phyloP scores from a whole-genome alignment of 208 protist species.

The Angomonas ambiguus region DNA sequence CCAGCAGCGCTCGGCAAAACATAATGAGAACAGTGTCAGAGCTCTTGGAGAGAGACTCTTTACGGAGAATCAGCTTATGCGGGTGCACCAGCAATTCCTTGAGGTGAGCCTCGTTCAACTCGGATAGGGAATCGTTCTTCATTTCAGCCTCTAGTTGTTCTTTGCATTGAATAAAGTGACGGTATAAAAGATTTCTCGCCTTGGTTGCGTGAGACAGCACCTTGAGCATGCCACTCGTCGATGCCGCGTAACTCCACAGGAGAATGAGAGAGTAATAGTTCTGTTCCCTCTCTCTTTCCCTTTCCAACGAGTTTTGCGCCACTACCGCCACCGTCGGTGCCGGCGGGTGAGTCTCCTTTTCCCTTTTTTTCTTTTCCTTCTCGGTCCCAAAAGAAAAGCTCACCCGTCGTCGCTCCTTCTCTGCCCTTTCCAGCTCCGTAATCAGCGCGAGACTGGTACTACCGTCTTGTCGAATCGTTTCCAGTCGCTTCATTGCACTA shows the following conservation, averaged over 20 bases:
- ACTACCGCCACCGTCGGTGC: background rate
- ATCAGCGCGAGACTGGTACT: background rate
- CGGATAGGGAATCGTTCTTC: background rate
- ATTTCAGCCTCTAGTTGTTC: background rate
- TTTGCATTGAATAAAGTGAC: slow-evolving; percentile 17
- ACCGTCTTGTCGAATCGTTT: background rate
- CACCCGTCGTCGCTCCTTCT: background rate
- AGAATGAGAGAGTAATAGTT: slow-evolving; percentile 18
- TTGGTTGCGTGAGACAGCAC: slow-evolving; percentile 25
- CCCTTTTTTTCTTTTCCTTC: background rate
- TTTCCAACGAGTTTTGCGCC: background rate
- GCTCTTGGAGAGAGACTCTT: slow-evolving; percentile 10
- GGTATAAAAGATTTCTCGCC: slow-evolving; percentile 30
- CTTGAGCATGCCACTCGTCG: slow-evolving; percentile 31
- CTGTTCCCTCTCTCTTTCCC: slow-evolving; percentile 2
- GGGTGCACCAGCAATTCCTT: slow-evolving; percentile 4
- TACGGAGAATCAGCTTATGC: slow-evolving; percentile 13
- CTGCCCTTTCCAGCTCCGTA: background rate
- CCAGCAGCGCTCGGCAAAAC: slow-evolving; percentile 25
- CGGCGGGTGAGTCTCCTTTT: background rate
- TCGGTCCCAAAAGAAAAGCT: background rate
- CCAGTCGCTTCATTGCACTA: background rate
- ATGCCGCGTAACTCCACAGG: slow-evolving; percentile 48
- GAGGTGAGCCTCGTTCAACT: background rate
- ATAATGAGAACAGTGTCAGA: slow-evolving; percentile 17